Percentiles rank a stretch among this genome's conserved stretches.
phyloP scores from a whole-genome alignment of 345 rosid species.

The Cardamine occulta region DNA sequence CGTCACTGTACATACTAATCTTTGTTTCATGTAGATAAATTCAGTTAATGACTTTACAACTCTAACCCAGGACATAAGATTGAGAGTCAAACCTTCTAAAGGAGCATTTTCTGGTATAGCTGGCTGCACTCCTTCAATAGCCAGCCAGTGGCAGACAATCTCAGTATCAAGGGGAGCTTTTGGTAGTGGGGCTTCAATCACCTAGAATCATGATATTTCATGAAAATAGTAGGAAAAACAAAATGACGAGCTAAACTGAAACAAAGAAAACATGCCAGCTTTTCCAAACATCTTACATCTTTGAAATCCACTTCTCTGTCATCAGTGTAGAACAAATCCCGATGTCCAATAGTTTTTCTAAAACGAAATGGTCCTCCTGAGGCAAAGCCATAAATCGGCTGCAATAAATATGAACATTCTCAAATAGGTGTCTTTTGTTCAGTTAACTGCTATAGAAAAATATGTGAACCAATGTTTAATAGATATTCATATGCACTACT shows the following conservation, averaged over 20 bases:
- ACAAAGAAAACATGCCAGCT: slow-evolving; percentile 8
- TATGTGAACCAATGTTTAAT: not conserved
- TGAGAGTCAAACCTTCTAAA: slow-evolving; percentile 63
- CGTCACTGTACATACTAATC: slow-evolving; percentile 15
- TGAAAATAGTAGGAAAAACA: slow-evolving; percentile 12
- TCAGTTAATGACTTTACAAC: slow-evolving; percentile 11
- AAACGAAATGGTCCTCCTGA: slow-evolving; percentile 81
- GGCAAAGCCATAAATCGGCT: slow-evolving; percentile 89
- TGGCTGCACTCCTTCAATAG: slow-evolving; percentile 97
- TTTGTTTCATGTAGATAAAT: not conserved
- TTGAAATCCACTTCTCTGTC: slow-evolving; percentile 93
- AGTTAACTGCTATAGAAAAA: slow-evolving; percentile 5
- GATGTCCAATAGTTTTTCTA: slow-evolving; percentile 87
- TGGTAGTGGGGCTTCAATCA: slow-evolving; percentile 96
- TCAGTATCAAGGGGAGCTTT: slow-evolving; percentile 93
- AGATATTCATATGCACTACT: slow-evolving; percentile 6
- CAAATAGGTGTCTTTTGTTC: slow-evolving; percentile 17
- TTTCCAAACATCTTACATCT: slow-evolving; percentile 66
- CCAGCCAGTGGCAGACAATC: slow-evolving; percentile 92
- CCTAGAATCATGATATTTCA: slow-evolving; percentile 50
- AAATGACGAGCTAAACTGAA: slow-evolving; percentile 15
- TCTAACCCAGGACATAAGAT: slow-evolving; percentile 23
- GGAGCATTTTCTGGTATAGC: slow-evolving; percentile 97
- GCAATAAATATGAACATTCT: slow-evolving; percentile 41
- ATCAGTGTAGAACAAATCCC: slow-evolving; percentile 86